Base-by-base conservation (phyloP, 75 land plant genomes). In the Chamaecyparis obtusa region DNA sequence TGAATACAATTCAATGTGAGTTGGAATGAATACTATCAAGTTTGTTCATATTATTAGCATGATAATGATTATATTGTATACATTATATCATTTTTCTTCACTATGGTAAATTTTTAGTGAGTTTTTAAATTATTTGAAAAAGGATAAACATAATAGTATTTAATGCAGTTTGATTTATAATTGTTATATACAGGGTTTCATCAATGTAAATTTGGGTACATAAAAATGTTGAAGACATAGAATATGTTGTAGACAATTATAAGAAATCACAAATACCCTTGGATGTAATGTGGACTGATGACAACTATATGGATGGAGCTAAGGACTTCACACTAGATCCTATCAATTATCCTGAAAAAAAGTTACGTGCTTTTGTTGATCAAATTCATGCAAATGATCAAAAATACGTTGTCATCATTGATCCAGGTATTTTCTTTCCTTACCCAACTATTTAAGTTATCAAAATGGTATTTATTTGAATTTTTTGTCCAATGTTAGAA, bases 251-350 rank as follows among this genome's bases (percentile, higher is more conserved):
- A 19, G 89, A 51, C 0, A 74, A 51, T 24, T 91, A 88, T 71
- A 78, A 82, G 44, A 43, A 54, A 67, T 79, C 87, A 9, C 49
- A 90, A 21, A 88, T 90, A 75, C 92, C 91, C 24, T 83, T 91
- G 37, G 91, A 91, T 0, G 85, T 74, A 5, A 91, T 90, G 85
- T 91, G 92, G 92, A 88, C 41, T 16, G 92, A 91, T 57, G 88
- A 90, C 24, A 92, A 91, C 80, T 88, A 91, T 83, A 91, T 91
- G 91, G 87, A 91, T 67, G 60, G 37, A 4, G 90, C 82, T 86
- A 85, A 87, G 87, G 91, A 91, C 77, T 91, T 91, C 89, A 91
- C 92, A 33, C 78, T 91, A 16, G 92, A 91, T 78, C 83, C 91
- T 5, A 83, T 86, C 7, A 90, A 90, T 82, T 91, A 84, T 49